A percentile compares a stretch with the other conserved stretches of the same genome.
These are phyloP conservation scores for Echeveria elegans DNA, from an alignment of 164 flowering plant genomes.

Conservation along the genomic window DNA sequence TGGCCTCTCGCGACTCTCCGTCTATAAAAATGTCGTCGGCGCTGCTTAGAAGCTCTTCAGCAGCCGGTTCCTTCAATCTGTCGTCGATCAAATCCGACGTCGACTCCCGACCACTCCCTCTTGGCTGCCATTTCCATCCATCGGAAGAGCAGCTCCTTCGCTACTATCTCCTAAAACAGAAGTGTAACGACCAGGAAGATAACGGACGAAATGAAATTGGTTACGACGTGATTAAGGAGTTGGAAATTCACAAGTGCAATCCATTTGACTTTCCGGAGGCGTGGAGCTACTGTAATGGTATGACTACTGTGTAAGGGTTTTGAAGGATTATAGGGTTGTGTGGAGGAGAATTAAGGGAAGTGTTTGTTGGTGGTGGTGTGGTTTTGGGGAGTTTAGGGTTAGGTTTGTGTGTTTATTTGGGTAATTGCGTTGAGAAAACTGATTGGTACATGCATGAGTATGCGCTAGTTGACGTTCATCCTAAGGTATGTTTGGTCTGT, in stretches of 20 bases:
- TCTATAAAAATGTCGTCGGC: neutral
- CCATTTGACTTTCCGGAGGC: conserved; percentile 43
- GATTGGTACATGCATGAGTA: conserved; percentile 55
- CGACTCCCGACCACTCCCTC: conserved; percentile 21
- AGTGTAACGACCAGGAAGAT: neutral
- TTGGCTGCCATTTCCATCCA: conserved; percentile 47
- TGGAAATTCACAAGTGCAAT: conserved; percentile 31
- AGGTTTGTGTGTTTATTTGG: conserved; percentile 38
- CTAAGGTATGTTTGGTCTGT: conserved; percentile 20
- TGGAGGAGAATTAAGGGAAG: conserved; percentile 22
- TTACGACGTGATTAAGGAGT: conserved; percentile 26
- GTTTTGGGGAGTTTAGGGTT: conserved; percentile 33
- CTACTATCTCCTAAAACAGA: conserved; percentile 33
- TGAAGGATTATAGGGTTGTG: conserved; percentile 12
- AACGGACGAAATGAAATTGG: neutral
- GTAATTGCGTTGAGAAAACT: conserved; percentile 17
- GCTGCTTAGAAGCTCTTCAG: too few species aligned
- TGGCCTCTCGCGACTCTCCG: neutral
- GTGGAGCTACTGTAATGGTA: conserved; percentile 38
- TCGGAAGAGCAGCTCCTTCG: conserved; percentile 37
- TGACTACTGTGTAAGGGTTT: conserved; percentile 25
- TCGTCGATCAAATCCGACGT: too few species aligned
- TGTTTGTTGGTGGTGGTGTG: conserved; percentile 24
- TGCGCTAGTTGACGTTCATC: conserved; percentile 21
- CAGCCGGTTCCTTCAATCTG: too few species aligned